Base-by-base conservation (phyloP, 2,329 filamentous ascomycete species). In the Volutella citrinella region DNA sequence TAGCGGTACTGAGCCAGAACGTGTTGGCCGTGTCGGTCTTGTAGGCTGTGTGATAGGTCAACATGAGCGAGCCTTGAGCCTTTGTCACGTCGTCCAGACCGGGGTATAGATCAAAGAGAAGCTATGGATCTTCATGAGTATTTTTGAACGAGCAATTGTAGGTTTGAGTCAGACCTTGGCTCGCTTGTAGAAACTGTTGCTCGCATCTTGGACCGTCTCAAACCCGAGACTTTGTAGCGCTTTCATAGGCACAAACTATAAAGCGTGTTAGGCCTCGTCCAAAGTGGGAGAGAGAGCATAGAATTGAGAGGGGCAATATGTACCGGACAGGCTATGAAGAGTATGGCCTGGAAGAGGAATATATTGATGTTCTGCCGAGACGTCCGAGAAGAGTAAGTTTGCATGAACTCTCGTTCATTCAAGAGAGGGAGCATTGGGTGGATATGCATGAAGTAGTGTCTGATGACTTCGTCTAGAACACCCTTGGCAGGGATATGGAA, bases 361-460 rank as follows among this genome's bases (percentile, higher is more conserved):
- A 49, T 23, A 4, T 40, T 25, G 5, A 48, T 19, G 7, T 24
- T 18, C 17, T n/a, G 27, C 16, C 27, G 31, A 13, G 12, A 18
- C 10, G 21, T 8, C 12, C 14, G 22, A 13, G 26, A 14, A 12
- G 30, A 18, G 17, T 63, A 49, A n/a, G 37, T 36, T 5, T 27
- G 29, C 42, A 44, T 47, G 23, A 51, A 49, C 6, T 46, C 34
- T 9, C 32, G 32, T 26, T 51, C 48, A 11, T 49, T 38, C 10
- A 52, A 27, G 7, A 52, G 11, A 2, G 49, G 49, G 9, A 51
- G 27, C 19, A 46, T 40, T 2, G 49, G 49, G 27, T 52, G 49
- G 4, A 49, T 37, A 17, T 51, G 43, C 3, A 46, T 25, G 20
- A 52, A 52, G 35, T 51, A 52, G 27, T 48, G 39, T 6, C 29